phyloP scores from a whole-genome alignment of 225 moss, liverwort and hornwort species.

The Lunularia cruciata region DNA sequence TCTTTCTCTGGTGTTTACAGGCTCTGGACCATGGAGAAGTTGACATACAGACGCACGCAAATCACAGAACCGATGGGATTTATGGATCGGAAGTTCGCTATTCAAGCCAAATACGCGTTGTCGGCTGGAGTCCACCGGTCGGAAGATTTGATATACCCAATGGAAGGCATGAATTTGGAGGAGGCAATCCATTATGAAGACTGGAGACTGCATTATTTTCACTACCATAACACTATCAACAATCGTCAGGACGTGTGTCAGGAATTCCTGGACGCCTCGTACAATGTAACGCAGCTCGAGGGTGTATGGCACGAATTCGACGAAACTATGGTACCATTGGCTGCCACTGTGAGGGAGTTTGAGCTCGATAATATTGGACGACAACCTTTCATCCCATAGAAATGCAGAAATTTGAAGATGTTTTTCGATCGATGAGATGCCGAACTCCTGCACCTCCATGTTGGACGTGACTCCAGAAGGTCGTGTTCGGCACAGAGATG shows the following conservation, averaged over 20 bases:
- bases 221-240: conserved; percentile 72
- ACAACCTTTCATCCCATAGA: neutral
- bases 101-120: conserved; percentile 62
- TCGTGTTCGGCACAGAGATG: too few species aligned
- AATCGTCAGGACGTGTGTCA: conserved; percentile 55
- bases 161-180: neutral
- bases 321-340: conserved; percentile 10
- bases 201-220: conserved; percentile 61
- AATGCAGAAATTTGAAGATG: too few species aligned
- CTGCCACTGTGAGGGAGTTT: conserved; percentile 5
- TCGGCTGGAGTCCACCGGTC: conserved; percentile 63
- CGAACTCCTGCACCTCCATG: too few species aligned
- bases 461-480: too few species aligned
- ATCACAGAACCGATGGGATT: conserved; percentile 34
- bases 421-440: too few species aligned
- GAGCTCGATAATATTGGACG: conserved; percentile 19
- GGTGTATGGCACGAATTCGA: conserved; percentile 6
- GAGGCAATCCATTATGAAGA: conserved; percentile 47
- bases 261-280: conserved; percentile 36
- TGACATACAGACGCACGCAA: conserved; percentile 53
- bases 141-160: conserved; percentile 41
- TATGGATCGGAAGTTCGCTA: conserved; percentile 57
- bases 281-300: conserved; percentile 1
- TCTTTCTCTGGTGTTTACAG: conserved; percentile 34
- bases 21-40: conserved; percentile 70